Conservation (phyloP, 1,284 basidiomycete species). For the Kalmanozyma brasiliensis region DNA sequence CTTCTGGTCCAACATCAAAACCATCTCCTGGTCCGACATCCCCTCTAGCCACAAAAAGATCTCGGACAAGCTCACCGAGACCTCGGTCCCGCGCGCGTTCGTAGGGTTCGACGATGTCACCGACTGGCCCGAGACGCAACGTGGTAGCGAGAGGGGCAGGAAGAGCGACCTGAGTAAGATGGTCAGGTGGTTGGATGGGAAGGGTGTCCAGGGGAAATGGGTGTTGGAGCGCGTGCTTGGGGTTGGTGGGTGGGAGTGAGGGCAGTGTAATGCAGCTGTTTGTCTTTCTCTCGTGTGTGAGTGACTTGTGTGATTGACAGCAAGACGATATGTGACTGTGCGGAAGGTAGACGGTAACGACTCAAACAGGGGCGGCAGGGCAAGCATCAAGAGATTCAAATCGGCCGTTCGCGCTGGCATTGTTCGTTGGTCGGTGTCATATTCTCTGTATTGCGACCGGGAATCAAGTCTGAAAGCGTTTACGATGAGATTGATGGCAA, state of each 20-base stretch:
- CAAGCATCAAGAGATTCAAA: not conserved
- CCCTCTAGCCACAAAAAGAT: conserved; percentile 57
- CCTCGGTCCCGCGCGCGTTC: conserved; percentile 5
- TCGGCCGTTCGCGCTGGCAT: not conserved
- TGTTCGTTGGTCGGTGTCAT: too few relatives aligned
- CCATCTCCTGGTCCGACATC: conserved; percentile 48
- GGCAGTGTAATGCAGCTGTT: too few relatives aligned
- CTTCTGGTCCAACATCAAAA: conserved; percentile 56
- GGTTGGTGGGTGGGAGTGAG: conserved; percentile 31
- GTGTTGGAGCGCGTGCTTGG: conserved; percentile 21
- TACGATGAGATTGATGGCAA: too few relatives aligned
- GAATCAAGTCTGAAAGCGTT: too few relatives aligned
- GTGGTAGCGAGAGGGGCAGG: conserved; percentile 28
- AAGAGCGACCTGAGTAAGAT: conserved; percentile 45
- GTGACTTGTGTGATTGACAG: not conserved
- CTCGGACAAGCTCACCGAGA: conserved; percentile 37
- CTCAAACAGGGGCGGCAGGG: too few relatives aligned
- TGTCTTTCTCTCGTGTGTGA: too few relatives aligned
- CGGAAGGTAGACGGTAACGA: not conserved
- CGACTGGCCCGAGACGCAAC: conserved; percentile 31
- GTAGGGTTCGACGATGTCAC: conserved; percentile 43
- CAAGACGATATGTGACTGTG: not conserved
- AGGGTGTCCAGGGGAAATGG: conserved; percentile 28
- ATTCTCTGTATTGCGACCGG: too few relatives aligned
- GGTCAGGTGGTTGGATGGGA: conserved; percentile 28